Evolutionary conservation across 2,329 filamentous ascomycete genomes (phyloP).

Genomic region (Penicillium oxalicum): DNA sequence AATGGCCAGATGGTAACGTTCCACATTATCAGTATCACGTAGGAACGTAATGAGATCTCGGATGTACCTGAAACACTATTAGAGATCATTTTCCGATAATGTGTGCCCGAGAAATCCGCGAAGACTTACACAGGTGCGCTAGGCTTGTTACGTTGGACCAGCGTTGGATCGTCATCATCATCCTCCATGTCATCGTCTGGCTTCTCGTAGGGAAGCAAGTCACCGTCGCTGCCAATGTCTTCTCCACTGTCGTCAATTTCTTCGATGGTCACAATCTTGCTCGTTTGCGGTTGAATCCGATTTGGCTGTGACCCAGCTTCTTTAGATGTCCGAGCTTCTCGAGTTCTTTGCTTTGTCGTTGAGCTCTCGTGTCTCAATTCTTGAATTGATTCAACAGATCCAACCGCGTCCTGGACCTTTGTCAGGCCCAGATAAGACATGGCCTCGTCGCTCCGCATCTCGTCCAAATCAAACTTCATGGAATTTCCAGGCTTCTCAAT

Average conservation of each 20-base stretch:
- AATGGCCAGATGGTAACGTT: constrained; percentile 74
- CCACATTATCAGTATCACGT: constrained; percentile 74
- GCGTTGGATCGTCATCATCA: constrained; percentile 84
- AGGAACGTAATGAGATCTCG: constrained; percentile 75
- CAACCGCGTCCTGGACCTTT: constrained; percentile 56
- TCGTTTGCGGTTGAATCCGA: constrained; percentile 7
- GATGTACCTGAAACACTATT: constrained; percentile 55
- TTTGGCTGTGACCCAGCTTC: constrained; percentile 3
- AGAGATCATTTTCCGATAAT: not conserved
- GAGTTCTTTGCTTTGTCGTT: constrained; percentile 12
- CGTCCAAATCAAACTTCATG: constrained; percentile 79
- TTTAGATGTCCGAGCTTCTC: constrained; percentile 2
- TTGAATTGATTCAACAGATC: constrained; percentile 50
- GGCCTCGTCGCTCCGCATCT: constrained; percentile 66
- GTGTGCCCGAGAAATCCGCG: not conserved
- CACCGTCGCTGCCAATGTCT: constrained; percentile 55
- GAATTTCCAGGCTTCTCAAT: constrained; percentile 61
- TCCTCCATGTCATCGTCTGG: constrained; percentile 85
- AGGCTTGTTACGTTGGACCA: constrained; percentile 76
- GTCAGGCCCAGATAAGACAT: constrained; percentile 67
- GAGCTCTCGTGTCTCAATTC: constrained; percentile 13
- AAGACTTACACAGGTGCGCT: constrained; percentile 64
- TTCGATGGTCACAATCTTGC: constrained; percentile 53
- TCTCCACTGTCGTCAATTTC: constrained; percentile 53
- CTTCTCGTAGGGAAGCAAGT: constrained; percentile 73